Evolutionary conservation across 176 grass and related monocot genomes (phyloP).

Genomic region (Raddia guianensis): DNA sequence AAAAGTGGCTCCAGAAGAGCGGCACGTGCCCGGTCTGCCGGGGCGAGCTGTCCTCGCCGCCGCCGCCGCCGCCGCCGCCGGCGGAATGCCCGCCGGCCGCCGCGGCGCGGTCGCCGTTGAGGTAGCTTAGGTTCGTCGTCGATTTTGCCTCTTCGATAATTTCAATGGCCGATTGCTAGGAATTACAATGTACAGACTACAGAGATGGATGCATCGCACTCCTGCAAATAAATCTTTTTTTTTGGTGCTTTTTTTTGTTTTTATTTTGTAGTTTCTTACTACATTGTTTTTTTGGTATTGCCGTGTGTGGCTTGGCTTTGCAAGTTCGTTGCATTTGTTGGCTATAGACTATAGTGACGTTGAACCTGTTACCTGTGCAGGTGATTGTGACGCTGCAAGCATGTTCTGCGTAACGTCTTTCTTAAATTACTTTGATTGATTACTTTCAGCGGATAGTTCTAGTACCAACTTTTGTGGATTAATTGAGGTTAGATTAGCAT

Average conservation of each 20-base stretch:
- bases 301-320: not conserved
- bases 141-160: not conserved
- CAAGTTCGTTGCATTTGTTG: not conserved
- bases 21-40: conserved; percentile 42
- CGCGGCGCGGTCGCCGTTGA: not conserved
- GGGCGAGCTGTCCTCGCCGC: not conserved
- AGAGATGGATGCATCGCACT: not conserved
- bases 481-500: not conserved
- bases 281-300: not conserved
- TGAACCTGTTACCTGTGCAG: not conserved
- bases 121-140: too few relatives aligned
- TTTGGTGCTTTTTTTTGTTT: too few relatives aligned
- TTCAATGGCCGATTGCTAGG: not conserved
- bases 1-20: conserved; percentile 40
- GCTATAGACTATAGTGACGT: not conserved
- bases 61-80: not conserved
- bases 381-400: not conserved
- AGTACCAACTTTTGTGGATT: too few relatives aligned
- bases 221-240: too few relatives aligned
- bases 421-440: too few relatives aligned
- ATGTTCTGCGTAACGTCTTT: too few relatives aligned
- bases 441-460: too few relatives aligned
- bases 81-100: conserved; percentile 45
- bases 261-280: not conserved
- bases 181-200: not conserved